Base-by-base conservation (phyloP, 1,139 yeast species). In the Debaryomyces nepalensis region DNA sequence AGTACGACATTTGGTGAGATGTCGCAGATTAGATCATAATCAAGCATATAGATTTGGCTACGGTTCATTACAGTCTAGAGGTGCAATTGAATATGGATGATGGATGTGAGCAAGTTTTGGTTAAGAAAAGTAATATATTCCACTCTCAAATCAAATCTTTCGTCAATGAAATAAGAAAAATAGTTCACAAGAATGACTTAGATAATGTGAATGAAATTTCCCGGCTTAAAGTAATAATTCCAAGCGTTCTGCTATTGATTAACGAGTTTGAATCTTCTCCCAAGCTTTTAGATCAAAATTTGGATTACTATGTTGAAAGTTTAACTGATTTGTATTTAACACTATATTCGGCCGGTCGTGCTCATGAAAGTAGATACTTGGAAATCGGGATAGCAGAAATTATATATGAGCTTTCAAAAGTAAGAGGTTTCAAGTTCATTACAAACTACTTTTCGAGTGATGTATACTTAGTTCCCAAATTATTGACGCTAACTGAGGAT, bases 351-450 rank as follows among this genome's bases (percentile, higher is more conserved):
- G 12, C 12, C 8, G 29, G 3, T 26, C 26, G 5, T 14, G 34
- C 3, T 24, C 20, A n/a, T 32, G 38, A 22, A 36, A 16, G 21
- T 5, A 24, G 19, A 11, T 20, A 32, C 15, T 20, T 43, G 5
- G 42, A 46, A 3, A 23, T 29, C 12, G 40, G 40, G 5, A 41
- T 63, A 29, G 61, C 63, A 1, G 64, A 62, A 20, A 53, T 78
- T 0, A 64, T 85, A 29, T 88, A 89, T 56, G 66, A 68, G 9
- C 64, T 88, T 21, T 68, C 83, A 29, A 87, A 85, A 55, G 75
- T 87, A 6, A 67, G 95, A 37, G 87, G 88, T 0, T 68, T 79
- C 49, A 87, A 86, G 59, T 69, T 75, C 11, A 68, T 86, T 2
- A 61, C 81, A 20, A 73, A 76, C 44, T 79, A 78, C 58, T 73